These are phyloP conservation scores for Pythium volutum DNA, from an alignment of 352 stramenopile genomes.

Conservation along the genomic window DNA sequence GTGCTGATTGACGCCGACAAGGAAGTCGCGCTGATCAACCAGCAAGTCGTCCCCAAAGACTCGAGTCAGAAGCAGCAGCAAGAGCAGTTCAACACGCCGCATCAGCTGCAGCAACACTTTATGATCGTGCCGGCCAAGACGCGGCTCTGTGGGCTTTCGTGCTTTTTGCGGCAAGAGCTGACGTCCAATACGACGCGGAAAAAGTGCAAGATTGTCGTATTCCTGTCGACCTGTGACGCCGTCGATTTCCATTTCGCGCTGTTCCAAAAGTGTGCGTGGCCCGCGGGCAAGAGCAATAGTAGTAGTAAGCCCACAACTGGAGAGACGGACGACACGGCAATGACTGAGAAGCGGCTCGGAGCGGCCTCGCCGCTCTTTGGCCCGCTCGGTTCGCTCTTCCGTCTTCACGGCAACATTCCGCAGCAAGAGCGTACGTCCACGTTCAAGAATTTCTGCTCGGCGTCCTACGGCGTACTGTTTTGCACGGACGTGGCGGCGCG, in stretches of 20 bases:
- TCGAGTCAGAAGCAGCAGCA: constrained; percentile 22
- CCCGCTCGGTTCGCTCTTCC: constrained; percentile 55
- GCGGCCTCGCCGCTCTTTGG: constrained; percentile 60
- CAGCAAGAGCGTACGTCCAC: constrained; percentile 96
- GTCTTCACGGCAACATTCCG: constrained; percentile 95
- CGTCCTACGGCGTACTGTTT: constrained; percentile 91
- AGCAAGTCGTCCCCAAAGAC: background rate
- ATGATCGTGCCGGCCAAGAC: constrained; percentile 95
- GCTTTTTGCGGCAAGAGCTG: constrained; percentile 87
- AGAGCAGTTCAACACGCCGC: constrained; percentile 85
- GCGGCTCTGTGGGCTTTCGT: constrained; percentile 89
- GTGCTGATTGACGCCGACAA: constrained; percentile 75
- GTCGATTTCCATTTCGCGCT: constrained; percentile 96
- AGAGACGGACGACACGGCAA: constrained; percentile 30
- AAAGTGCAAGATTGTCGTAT: constrained; percentile 92
- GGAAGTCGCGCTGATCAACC: constrained; percentile 18
- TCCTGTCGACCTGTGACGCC: constrained; percentile 96
- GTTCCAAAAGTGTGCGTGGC: constrained; percentile 85
- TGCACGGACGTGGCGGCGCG: constrained; percentile 98
- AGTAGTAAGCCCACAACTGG: no score
- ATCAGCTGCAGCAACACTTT: constrained; percentile 95
- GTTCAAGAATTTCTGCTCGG: constrained; percentile 92
- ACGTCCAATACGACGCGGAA: constrained; percentile 31
- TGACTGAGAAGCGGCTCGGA: constrained; percentile 22
- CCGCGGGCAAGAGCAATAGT: constrained; percentile 22